These are phyloP conservation scores for Cenchrus americanus DNA, from an alignment of 176 grass and related monocot species.

Conservation along the genomic window DNA sequence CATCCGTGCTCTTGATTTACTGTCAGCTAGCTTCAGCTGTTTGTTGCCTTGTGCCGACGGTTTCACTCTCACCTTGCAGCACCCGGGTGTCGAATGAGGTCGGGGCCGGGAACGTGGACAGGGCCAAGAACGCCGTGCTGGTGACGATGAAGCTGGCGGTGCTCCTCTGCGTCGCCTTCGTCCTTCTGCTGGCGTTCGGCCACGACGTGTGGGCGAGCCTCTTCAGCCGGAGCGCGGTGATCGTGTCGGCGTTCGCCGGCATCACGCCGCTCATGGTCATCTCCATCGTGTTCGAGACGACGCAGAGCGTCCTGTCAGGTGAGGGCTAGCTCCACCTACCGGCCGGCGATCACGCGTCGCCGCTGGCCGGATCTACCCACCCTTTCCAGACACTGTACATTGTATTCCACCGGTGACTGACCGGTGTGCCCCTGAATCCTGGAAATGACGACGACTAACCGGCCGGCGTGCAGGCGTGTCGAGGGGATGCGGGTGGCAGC, in stretches of 20 bases:
- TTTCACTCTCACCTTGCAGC: not conserved
- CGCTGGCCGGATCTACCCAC: too few species aligned
- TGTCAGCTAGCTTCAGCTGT: not conserved
- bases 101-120: conserved; percentile 59
- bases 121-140: conserved; percentile 69
- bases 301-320: conserved; percentile 73
- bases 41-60: not conserved
- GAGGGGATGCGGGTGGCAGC: conserved; percentile 96
- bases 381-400: too few species aligned
- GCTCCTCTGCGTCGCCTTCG: conserved; percentile 53
- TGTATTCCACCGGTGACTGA: too few species aligned
- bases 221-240: conserved; percentile 62
- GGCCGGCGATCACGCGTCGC: too few species aligned
- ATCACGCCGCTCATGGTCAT: conserved; percentile 58
- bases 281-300: conserved; percentile 81
- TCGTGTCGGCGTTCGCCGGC: conserved; percentile 54
- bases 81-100: conserved; percentile 86
- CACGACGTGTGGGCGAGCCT: conserved; percentile 69
- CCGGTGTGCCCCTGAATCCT: too few species aligned
- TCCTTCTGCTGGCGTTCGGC: conserved; percentile 64
- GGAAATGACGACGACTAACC: too few species aligned
- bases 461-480: conserved; percentile 47
- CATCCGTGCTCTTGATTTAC: too few species aligned
- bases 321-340: not conserved
- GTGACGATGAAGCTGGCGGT: conserved; percentile 76